Base-by-base conservation (phyloP, 306 rosid species). In the Sphenostylis stenocarpa region DNA sequence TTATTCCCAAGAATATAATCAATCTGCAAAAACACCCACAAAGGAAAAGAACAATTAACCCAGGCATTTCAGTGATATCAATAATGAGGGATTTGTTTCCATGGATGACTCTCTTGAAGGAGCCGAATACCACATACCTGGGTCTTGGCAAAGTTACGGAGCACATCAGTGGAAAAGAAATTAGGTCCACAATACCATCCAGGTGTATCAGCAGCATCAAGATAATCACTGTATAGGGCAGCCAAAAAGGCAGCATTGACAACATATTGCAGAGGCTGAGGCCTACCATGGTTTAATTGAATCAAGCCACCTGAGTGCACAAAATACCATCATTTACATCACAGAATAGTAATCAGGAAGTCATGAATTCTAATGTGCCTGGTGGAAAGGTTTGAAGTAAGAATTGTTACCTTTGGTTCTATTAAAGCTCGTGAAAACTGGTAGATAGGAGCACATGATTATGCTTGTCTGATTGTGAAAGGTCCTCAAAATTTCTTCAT, bases 121-220 rank as follows among this genome's bases (percentile, higher is more conserved):
- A 73, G 41, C 31, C 70, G 20, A 80, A 48, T 71, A 41, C 14
- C 56, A 76, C 81, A 53, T 41, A 90, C 98, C 93, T 94, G 98
- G 19, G 93, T 90, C 81, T 81, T 86, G 14, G 98, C 96, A 76
- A 94, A 94, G 17, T 91, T 85, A 9, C 98, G 98, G 80, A 94
- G 87, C 26, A 87, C 87, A 10, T 89, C 91, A 3, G 91, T 91
- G 73, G 97, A 90, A 81, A 82, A 94, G 88, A 94, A 94, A 80
- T 90, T 88, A 73, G 98, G 97, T 81, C 98, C 98, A 85, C 98
- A 94, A 76, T 94, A 90, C 98, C 98, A 94, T 44, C 98, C 98
- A 72, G 98, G 98, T 15, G 97, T 94, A 84, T 94, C 97, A 28
- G 98, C 96, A 47, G 98, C 98, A 17, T 94, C 98, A 56, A 94